Conservation (phyloP, 257 asterid species). For the Solanum ossicruentum region DNA sequence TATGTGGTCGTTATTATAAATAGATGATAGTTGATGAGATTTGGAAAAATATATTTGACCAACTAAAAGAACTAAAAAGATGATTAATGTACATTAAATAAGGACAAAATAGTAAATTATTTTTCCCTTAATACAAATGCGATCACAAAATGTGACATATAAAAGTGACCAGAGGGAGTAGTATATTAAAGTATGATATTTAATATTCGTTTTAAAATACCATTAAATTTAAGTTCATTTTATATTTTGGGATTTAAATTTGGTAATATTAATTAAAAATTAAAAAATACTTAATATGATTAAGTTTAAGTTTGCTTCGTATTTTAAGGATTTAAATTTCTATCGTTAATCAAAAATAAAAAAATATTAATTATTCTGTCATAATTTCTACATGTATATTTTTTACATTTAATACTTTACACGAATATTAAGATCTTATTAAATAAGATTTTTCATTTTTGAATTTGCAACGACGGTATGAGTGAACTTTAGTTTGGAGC, state of each 20-base stretch:
- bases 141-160: too few species aligned
- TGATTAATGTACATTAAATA: too few species aligned
- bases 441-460: background rate
- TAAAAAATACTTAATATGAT: background rate
- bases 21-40: too few species aligned
- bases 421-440: background rate
- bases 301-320: background rate
- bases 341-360: background rate
- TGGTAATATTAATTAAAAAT: background rate
- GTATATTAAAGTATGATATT: too few species aligned
- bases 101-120: too few species aligned
- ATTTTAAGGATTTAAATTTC: background rate
- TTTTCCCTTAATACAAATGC: too few species aligned
- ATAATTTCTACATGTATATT: background rate
- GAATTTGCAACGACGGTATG: background rate
- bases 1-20: too few species aligned
- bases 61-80: too few species aligned
- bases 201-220: background rate
- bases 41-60: too few species aligned
- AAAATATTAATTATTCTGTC: background rate
- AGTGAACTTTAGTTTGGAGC: background rate
- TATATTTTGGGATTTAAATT: background rate
- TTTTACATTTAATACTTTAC: background rate
- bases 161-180: too few species aligned
- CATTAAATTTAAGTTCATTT: background rate